Base-by-base conservation (phyloP, 805 yeast species). In the Tetrapisispora fleetii region DNA sequence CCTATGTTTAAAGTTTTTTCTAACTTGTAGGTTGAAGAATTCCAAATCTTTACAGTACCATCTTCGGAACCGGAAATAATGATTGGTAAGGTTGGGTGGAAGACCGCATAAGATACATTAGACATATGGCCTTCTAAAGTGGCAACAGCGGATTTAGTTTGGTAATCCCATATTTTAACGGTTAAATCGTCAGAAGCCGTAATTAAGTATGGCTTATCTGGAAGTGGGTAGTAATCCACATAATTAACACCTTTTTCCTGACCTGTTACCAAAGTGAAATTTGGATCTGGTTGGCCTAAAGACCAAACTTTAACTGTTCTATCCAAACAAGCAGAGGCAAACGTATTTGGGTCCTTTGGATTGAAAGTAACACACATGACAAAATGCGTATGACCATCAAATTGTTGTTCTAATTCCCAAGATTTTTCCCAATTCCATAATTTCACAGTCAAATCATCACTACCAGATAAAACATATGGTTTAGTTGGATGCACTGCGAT, bases 261-360 rank as follows among this genome's bases (percentile, higher is more conserved):
- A 61, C 91, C 96, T 8, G 97, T 95, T 28, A 78, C 75, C 60
- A 93, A 73, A 2, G 99, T 90, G 72, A 86, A 91, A 70, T 93
- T 95, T 52, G 99, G 95, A 33, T 77, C 77, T 21, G 83, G 68
- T 46, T 91, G 83, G 35, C 96, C 95, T 57, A 93, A 71, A 1
- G 95, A 85, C 99, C 99, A 93, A 54, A 93, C 85, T 68, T 91
- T 93, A 50, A 93, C 96, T 18, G 98, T 90, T 60, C 95, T 83
- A 69, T 93, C 99, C 60, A 93, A 75, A 71, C 96, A 90, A 14
- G 96, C 96, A 16, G 96, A 85, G 1, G 98, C 99, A 76, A 93
- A 93, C 37, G 97, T 91, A 70, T 85, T 89, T 56, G 96, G 88
- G 68, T 93, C 99, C 70, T 91, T 93, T 50, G 99, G 98, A 70